These are phyloP conservation scores for Rosa persica DNA, from an alignment of 306 rosid species.

Conservation along the genomic window DNA sequence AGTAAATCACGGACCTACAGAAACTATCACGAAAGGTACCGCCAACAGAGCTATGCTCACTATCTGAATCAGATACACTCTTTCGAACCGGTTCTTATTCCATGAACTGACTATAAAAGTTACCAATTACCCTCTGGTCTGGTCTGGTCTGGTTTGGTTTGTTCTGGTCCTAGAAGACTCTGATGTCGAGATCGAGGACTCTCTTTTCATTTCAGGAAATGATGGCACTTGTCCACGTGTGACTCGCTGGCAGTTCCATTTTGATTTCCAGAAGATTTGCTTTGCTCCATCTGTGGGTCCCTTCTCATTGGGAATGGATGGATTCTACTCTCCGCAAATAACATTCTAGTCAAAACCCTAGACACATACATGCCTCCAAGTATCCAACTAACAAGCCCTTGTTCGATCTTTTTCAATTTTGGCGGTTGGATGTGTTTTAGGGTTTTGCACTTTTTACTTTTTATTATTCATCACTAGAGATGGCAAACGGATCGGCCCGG, in stretches of 20 bases:
- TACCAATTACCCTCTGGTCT: neutral
- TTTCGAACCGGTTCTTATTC: too few species aligned
- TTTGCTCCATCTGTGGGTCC: too few species aligned
- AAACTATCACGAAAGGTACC: too few species aligned
- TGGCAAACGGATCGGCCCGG: too few species aligned
- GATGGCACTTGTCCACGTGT: neutral
- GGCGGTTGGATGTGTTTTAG: slow-evolving; percentile 5
- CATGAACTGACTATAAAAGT: too few species aligned
- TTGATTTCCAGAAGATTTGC: neutral
- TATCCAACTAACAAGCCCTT: neutral
- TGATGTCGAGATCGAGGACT: neutral
- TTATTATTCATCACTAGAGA: neutral
- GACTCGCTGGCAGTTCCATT: neutral
- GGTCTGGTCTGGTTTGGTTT: too few species aligned
- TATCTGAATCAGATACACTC: too few species aligned
- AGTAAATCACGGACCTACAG: neutral
- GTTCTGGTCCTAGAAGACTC: neutral
- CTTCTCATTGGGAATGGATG: neutral
- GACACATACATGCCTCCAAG: neutral
- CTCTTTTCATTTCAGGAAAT: neutral
- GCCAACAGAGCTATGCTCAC: too few species aligned
- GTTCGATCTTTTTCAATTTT: neutral
- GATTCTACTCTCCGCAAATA: neutral
- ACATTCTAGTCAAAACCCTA: neutral
- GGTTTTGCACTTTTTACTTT: neutral